phyloP scores from a whole-genome alignment of 257 asterid species.

The Solanum clarkiae region DNA sequence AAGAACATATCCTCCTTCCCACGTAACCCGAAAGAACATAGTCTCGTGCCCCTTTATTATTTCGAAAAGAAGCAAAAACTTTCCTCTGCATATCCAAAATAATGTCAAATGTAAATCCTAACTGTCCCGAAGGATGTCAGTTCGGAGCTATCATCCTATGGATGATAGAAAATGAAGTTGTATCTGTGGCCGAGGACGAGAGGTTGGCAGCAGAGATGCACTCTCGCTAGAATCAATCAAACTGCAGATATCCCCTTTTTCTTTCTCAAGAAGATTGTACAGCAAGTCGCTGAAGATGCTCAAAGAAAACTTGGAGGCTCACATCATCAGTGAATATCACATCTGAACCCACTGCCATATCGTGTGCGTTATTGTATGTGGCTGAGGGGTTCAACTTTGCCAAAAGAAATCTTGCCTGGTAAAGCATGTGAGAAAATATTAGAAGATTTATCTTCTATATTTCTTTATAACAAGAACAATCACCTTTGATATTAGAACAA shows the following conservation, averaged over 20 bases:
- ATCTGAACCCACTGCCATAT: constrained; percentile 77
- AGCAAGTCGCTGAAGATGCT: constrained; percentile 93
- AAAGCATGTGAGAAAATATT: background rate
- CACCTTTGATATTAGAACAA: background rate
- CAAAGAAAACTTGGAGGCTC: constrained; percentile 75
- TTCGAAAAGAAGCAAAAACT: background rate
- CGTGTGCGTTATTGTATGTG: constrained; percentile 68
- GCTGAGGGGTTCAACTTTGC: constrained; percentile 99
- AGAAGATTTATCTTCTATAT: background rate
- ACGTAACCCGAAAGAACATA: background rate
- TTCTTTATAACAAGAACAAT: background rate
- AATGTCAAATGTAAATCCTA: background rate
- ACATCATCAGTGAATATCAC: constrained; percentile 93
- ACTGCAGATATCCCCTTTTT: background rate
- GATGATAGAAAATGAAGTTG: background rate
- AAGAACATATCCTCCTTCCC: background rate
- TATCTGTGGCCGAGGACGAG: background rate
- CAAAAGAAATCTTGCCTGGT: constrained; percentile 90
- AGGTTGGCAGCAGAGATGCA: background rate
- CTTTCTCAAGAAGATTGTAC: constrained; percentile 68
- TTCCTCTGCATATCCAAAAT: background rate
- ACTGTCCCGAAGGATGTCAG: background rate
- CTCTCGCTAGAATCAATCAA: background rate
- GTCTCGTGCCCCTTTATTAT: background rate
- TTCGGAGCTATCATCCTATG: constrained; percentile 2